Conservation (phyloP, 1,284 basidiomycete genomes). For the Hypsizygus ulmarius region DNA sequence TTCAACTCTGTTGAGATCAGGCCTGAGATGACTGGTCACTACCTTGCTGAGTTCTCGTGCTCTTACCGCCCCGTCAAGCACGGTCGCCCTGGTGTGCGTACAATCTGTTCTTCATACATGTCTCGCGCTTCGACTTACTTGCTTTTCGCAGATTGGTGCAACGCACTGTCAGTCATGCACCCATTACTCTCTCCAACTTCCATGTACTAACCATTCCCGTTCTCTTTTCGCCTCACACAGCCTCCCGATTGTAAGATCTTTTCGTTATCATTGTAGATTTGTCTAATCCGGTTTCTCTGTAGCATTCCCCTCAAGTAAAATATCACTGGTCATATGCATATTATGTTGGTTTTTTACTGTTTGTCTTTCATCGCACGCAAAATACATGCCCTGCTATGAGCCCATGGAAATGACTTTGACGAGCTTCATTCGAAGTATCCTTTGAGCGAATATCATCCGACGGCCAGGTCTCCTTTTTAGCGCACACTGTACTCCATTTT, state of each 20-base stretch:
- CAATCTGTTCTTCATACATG: slow-evolving; percentile 2
- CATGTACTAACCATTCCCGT: slow-evolving; percentile 3
- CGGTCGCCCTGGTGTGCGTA: slow-evolving; percentile 91
- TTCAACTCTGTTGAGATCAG: slow-evolving; percentile 99
- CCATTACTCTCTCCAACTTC: slow-evolving; percentile 11
- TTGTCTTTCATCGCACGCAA: slow-evolving; percentile 11
- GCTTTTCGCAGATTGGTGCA: slow-evolving; percentile 73
- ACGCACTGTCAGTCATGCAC: slow-evolving; percentile 60
- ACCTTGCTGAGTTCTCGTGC: slow-evolving; percentile 93
- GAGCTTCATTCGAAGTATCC: too few species aligned
- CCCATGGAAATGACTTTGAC: slow-evolving; percentile 2
- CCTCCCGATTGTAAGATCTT: slow-evolving; percentile 65
- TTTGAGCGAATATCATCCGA: too few species aligned
- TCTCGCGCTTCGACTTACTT: not conserved
- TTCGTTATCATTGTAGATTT: slow-evolving; percentile 8
- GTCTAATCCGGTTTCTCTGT: slow-evolving; percentile 13
- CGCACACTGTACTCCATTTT: too few species aligned
- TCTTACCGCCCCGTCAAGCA: slow-evolving; percentile 99
- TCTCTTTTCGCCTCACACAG: slow-evolving; percentile 28
- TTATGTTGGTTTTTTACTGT: slow-evolving; percentile 20
- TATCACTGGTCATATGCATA: slow-evolving; percentile 20
- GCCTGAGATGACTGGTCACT: slow-evolving; percentile 99
- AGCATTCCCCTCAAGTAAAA: slow-evolving; percentile 80
- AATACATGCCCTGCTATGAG: slow-evolving; percentile 19
- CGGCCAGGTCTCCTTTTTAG: too few species aligned